Conservation (phyloP, 352 stramenopile species). For the Blastocystis sp. region DNA sequence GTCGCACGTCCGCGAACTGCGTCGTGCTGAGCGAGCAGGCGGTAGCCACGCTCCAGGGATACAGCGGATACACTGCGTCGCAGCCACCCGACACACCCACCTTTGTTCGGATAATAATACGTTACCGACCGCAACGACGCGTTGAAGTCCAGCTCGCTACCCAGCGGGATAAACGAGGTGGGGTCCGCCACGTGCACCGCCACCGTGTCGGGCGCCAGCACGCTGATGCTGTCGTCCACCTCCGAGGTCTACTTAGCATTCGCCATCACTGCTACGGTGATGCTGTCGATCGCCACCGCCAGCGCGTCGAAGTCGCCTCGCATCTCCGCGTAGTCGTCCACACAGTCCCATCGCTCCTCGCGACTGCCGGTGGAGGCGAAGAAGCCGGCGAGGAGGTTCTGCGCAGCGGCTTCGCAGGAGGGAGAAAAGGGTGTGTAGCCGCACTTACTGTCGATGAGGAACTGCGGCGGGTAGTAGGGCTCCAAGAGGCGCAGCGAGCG, state of each 20-base stretch:
- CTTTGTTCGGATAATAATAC: constrained; percentile 48
- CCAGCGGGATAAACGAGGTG: constrained; percentile 35
- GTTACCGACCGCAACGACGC: constrained; percentile 42
- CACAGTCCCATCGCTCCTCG: neutral
- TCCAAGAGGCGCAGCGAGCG: neutral
- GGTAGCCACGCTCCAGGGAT: constrained; percentile 32
- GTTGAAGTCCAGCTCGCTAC: constrained; percentile 16
- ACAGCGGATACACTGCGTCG: constrained; percentile 23
- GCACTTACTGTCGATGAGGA: constrained; percentile 45
- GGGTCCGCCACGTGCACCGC: constrained; percentile 43
- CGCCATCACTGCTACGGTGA: neutral
- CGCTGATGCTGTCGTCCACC: constrained; percentile 48
- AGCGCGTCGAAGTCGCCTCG: neutral
- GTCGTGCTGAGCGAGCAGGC: constrained; percentile 48
- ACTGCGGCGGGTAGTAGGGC: constrained; percentile 1
- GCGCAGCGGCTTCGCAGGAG: neutral
- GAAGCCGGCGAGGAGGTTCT: constrained; percentile 15
- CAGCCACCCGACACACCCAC: neutral
- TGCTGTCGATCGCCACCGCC: constrained; percentile 36
- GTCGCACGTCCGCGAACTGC: constrained; percentile 5
- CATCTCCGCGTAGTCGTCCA: constrained; percentile 1
- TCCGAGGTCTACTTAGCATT: neutral
- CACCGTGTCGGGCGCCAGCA: neutral
- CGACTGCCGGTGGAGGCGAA: neutral
- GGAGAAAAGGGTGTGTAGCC: constrained; percentile 24